Evolutionary conservation across 2,329 filamentous ascomycete genomes (phyloP).

Genomic region (Pezicula rhizophila): DNA sequence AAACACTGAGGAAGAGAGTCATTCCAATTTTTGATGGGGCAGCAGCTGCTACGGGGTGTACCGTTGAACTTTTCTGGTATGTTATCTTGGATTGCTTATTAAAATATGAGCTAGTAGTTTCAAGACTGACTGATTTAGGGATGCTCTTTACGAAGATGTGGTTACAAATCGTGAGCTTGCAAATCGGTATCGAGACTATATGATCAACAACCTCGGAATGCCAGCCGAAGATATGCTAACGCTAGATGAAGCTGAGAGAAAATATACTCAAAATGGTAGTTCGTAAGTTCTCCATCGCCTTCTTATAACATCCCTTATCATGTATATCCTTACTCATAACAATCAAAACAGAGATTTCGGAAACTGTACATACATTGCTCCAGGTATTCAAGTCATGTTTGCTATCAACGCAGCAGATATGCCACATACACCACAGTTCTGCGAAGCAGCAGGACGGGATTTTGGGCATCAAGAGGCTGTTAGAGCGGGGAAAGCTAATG

Average conservation of each 20-base stretch:
- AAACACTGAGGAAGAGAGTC: conserved; percentile 2
- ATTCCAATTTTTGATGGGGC: conserved; percentile 5
- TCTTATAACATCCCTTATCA: too few species aligned
- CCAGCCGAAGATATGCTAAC: conserved; percentile 1
- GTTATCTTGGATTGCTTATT: not conserved
- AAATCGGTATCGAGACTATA: conserved; percentile 7
- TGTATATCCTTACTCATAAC: too few species aligned
- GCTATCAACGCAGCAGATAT: conserved; percentile 10
- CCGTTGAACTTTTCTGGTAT: conserved; percentile 5
- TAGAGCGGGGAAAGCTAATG: conserved; percentile 18
- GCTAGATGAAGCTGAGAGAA: not conserved
- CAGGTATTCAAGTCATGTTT: conserved; percentile 8
- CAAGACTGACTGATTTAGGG: not conserved
- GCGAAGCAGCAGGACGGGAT: conserved; percentile 23
- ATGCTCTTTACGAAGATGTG: conserved; percentile 8
- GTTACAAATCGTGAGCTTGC: conserved; percentile 4
- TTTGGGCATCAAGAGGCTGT: conserved; percentile 17
- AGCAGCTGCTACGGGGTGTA: conserved; percentile 6
- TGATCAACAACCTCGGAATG: conserved; percentile 1
- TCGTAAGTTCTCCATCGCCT: not conserved
- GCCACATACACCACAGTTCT: conserved; percentile 21
- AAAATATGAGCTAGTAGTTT: not conserved
- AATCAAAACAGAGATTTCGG: not conserved
- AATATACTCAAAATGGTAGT: conserved; percentile 1
- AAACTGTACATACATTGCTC: conserved; percentile 8